phyloP scores from a whole-genome alignment of 2,329 filamentous ascomycete genomes.

The Aureobasidium sp. region DNA sequence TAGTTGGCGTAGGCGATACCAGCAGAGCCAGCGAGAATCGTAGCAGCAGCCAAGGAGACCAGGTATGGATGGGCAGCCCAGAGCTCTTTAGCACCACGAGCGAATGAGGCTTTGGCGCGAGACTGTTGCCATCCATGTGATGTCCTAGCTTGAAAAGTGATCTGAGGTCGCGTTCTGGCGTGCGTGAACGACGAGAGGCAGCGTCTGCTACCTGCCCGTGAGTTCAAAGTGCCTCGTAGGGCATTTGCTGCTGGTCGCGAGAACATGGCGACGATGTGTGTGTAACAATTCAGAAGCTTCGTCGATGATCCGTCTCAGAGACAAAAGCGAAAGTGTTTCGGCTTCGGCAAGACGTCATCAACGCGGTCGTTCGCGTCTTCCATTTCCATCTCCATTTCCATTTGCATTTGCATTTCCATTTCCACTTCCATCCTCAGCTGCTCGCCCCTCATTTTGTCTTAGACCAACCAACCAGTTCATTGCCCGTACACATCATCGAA shows the following conservation, averaged over 20 bases:
- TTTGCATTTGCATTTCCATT: background rate
- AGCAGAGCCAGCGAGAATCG: slow-evolving; percentile 33
- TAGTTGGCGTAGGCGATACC: slow-evolving; percentile 39
- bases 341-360: background rate
- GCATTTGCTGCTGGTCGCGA: slow-evolving; percentile 26
- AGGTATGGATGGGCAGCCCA: slow-evolving; percentile 33
- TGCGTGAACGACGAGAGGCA: background rate
- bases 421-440: background rate
- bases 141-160: background rate
- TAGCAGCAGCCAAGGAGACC: slow-evolving; percentile 28
- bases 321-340: background rate
- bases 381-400: background rate
- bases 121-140: background rate
- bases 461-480: background rate
- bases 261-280: slow-evolving; percentile 29
- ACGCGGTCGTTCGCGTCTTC: background rate
- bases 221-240: background rate
- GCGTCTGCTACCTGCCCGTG: background rate
- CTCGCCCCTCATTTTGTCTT: background rate
- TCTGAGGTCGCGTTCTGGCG: background rate
- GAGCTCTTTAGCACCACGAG: slow-evolving; percentile 27
- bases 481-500: background rate
- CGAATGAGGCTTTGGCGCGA: slow-evolving; percentile 17
- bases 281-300: slow-evolving; percentile 12
- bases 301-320: background rate